phyloP scores from a whole-genome alignment of 352 stramenopile genomes.

The Globisporangium nodosum region DNA sequence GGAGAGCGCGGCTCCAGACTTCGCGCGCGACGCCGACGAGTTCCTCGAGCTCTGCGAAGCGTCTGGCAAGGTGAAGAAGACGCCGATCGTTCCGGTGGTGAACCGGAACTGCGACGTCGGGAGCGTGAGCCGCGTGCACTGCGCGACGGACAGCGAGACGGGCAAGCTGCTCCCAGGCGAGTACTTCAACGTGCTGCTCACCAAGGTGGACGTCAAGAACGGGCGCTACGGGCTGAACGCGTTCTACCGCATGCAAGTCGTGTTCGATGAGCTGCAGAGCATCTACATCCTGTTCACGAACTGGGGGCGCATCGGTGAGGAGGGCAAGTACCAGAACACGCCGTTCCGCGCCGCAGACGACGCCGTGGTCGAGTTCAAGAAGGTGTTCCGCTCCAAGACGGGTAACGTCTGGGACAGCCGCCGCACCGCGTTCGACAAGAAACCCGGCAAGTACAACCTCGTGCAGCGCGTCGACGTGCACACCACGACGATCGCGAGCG shows the following conservation, averaged over 20 bases:
- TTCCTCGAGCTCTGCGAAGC: slow-evolving; percentile 50
- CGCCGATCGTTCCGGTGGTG: slow-evolving; percentile 31
- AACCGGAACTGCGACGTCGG: slow-evolving; percentile 57
- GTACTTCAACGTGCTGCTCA: slow-evolving; percentile 51
- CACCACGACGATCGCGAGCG: slow-evolving; percentile 36
- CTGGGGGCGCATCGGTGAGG: slow-evolving; percentile 69
- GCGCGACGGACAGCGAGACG: slow-evolving; percentile 17
- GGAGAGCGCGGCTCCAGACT: slow-evolving; percentile 31
- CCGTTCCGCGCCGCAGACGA: slow-evolving; percentile 50
- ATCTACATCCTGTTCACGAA: slow-evolving; percentile 79
- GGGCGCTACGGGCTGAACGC: slow-evolving; percentile 67
- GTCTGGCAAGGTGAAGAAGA: slow-evolving; percentile 48
- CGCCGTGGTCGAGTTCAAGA: slow-evolving; percentile 69
- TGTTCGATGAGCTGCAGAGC: slow-evolving; percentile 60
- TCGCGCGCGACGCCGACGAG: slow-evolving; percentile 33
- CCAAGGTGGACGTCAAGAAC: slow-evolving; percentile 74
- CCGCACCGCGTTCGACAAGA: slow-evolving; percentile 39
- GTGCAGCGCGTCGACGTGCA: slow-evolving; percentile 50
- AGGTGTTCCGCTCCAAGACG: slow-evolving; percentile 74
- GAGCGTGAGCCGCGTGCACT: slow-evolving; percentile 36
- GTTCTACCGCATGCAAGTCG: slow-evolving; percentile 69
- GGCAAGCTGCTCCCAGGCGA: slow-evolving; percentile 21
- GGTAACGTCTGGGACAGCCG: slow-evolving; percentile 57
- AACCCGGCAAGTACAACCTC: slow-evolving; percentile 69
- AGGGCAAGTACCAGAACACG: slow-evolving; percentile 73